These are phyloP conservation scores for Bullera alba DNA, from an alignment of 768 basidiomycete genomes.

Conservation along the genomic window DNA sequence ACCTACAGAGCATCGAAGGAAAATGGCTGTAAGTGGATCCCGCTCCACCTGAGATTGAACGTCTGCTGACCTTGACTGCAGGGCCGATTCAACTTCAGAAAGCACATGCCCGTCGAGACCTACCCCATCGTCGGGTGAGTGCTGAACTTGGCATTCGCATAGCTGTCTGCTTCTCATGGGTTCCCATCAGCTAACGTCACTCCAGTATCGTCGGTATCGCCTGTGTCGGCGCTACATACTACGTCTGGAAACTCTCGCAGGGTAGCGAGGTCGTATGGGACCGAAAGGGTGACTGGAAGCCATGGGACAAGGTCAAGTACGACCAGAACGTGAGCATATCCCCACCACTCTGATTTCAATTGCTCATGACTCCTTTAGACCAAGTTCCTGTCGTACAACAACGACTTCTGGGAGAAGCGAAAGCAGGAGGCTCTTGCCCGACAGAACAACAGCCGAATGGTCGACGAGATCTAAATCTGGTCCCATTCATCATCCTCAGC, in stretches of 20 bases:
- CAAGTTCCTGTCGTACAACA: slow-evolving; percentile 21
- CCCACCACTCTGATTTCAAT: not conserved
- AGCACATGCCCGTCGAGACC: not conserved
- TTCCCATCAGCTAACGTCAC: not conserved
- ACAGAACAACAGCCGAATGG: slow-evolving; percentile 6
- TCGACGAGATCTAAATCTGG: slow-evolving; percentile 8
- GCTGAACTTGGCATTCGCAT: not conserved
- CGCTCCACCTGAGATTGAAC: too few species aligned
- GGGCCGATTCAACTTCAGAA: too few species aligned
- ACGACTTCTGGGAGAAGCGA: slow-evolving; percentile 29
- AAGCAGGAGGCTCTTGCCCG: slow-evolving; percentile 3
- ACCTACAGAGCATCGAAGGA: too few species aligned
- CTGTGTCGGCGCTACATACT: slow-evolving; percentile 60
- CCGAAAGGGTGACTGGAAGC: slow-evolving; percentile 66
- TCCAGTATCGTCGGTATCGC: slow-evolving; percentile 51
- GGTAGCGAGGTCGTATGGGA: slow-evolving; percentile 55
- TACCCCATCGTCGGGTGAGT: not conserved
- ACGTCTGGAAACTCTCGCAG: slow-evolving; percentile 59
- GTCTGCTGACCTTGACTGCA: too few species aligned
- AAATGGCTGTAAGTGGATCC: too few species aligned
- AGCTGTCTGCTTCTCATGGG: not conserved
- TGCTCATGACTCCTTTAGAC: slow-evolving; percentile 1
- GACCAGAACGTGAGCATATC: slow-evolving; percentile 51
- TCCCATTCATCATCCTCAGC: too few species aligned
- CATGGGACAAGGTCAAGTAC: slow-evolving; percentile 63